These are phyloP conservation scores for Talaromyces sp. DNA, from an alignment of 2,329 filamentous ascomycete genomes.

Conservation along the genomic window DNA sequence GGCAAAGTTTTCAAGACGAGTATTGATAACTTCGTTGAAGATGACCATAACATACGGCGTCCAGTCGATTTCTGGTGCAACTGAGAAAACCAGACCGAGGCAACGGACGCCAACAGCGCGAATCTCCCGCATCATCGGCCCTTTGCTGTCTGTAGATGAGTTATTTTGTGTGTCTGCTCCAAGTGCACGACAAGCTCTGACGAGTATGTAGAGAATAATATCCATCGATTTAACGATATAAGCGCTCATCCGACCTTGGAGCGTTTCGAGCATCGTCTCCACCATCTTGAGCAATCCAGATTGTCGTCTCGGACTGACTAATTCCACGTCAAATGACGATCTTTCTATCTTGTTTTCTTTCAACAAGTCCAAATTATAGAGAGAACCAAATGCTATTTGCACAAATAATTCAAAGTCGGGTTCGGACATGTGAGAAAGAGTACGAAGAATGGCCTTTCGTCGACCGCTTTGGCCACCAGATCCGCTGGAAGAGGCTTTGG, in stretches of 20 bases:
- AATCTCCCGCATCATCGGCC: slow-evolving; percentile 43
- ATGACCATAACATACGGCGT: slow-evolving; percentile 63
- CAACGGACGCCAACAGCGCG: slow-evolving; percentile 67
- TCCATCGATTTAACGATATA: slow-evolving; percentile 67
- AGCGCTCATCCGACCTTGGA: slow-evolving; percentile 66
- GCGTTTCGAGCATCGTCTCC: slow-evolving; percentile 75
- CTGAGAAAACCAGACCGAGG: slow-evolving; percentile 70
- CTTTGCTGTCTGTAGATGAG: slow-evolving; percentile 24
- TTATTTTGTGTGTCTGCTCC: slow-evolving; percentile 26
- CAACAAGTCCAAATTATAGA: slow-evolving; percentile 58
- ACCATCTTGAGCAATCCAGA: slow-evolving; percentile 90
- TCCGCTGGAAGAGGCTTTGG: slow-evolving; percentile 69
- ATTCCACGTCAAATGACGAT: slow-evolving; percentile 51
- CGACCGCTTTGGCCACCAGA: slow-evolving; percentile 76
- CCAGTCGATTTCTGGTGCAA: slow-evolving; percentile 68
- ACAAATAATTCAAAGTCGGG: slow-evolving; percentile 76
- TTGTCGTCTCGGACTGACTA: slow-evolving; percentile 70
- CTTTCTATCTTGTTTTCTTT: slow-evolving; percentile 46
- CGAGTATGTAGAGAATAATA: slow-evolving; percentile 73
- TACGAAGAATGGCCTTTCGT: slow-evolving; percentile 66
- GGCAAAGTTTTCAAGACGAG: slow-evolving; percentile 71
- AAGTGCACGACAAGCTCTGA: slow-evolving; percentile 60
- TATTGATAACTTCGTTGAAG: slow-evolving; percentile 68
- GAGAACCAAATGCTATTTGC: slow-evolving; percentile 68
- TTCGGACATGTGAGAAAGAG: slow-evolving; percentile 70